Conservation (phyloP, 2,329 filamentous ascomycete species). For the Penicillium sp. region DNA sequence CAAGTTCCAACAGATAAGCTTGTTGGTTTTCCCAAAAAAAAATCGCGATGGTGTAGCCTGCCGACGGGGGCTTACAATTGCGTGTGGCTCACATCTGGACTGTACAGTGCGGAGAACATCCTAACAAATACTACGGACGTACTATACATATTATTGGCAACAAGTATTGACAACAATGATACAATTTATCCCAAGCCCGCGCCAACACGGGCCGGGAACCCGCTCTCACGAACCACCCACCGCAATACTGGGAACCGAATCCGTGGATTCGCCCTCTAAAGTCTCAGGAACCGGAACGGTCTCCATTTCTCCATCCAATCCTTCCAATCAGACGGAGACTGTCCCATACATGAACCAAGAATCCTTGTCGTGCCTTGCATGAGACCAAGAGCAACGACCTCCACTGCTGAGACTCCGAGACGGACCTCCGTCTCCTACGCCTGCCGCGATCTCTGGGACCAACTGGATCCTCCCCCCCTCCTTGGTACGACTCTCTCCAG, state of each 20-base stretch:
- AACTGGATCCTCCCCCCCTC: neutral
- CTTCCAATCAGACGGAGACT: constrained; percentile 2
- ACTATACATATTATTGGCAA: neutral
- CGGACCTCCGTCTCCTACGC: constrained; percentile 8
- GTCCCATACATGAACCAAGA: neutral
- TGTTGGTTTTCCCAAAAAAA: neutral
- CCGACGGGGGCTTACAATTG: too few relatives aligned
- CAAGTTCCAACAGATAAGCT: neutral
- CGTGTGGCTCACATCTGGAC: neutral
- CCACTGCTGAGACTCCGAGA: neutral
- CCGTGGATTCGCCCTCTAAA: constrained; percentile 10
- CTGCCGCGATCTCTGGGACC: constrained; percentile 5
- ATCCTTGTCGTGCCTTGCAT: neutral
- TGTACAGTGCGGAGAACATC: neutral
- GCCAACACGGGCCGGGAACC: constrained; percentile 15
- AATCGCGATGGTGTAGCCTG: neutral
- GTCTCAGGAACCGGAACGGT: neutral
- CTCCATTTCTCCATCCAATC: neutral
- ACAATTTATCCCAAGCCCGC: neutral
- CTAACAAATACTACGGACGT: neutral
- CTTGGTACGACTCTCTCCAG: neutral
- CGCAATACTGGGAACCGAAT: constrained; percentile 18
- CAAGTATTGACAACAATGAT: neutral
- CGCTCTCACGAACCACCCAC: constrained; percentile 21
- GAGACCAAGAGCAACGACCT: neutral